Evolutionary conservation across 2,329 filamentous ascomycete genomes (phyloP).

Genomic region (Talaromyces pinophilus): DNA sequence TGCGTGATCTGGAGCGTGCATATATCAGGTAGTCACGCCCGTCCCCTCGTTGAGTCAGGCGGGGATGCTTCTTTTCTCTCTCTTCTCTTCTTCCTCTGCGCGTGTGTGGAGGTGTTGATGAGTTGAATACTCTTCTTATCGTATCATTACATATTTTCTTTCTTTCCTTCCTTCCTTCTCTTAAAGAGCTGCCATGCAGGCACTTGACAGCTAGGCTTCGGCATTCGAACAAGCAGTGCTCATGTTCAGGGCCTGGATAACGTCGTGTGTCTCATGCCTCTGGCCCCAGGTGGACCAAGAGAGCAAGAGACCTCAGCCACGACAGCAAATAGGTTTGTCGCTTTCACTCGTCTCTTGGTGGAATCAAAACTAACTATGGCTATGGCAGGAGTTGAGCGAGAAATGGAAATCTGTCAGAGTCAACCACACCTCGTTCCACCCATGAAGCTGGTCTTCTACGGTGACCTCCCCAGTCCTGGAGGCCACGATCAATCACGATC

Average conservation of each 20-base stretch:
- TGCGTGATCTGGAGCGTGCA: slow-evolving; percentile 5
- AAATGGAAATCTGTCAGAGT: slow-evolving; percentile 48
- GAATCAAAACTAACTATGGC: neutral
- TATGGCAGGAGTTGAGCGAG: slow-evolving; percentile 40
- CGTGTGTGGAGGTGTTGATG: slow-evolving; percentile 10
- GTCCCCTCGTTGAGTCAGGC: slow-evolving; percentile 11
- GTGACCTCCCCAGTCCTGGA: slow-evolving; percentile 41
- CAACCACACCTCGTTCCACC: slow-evolving; percentile 51
- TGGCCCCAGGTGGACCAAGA: slow-evolving; percentile 33
- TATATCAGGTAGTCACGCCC: slow-evolving; percentile 17
- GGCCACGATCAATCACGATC: slow-evolving; percentile 36
- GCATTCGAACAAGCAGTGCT: slow-evolving; percentile 38
- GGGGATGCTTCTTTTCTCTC: slow-evolving; percentile 16
- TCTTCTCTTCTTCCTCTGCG: neutral
- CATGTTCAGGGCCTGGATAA: slow-evolving; percentile 43
- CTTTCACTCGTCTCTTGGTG: too few species aligned
- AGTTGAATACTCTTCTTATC: slow-evolving; percentile 6
- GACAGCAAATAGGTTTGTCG: slow-evolving; percentile 29
- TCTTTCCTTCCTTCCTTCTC: slow-evolving; percentile 1
- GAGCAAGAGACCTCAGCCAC: slow-evolving; percentile 28
- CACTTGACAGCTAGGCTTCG: slow-evolving; percentile 21
- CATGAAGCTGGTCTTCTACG: slow-evolving; percentile 48
- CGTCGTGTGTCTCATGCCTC: slow-evolving; percentile 42
- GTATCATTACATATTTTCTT: slow-evolving; percentile 1
- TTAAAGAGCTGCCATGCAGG: slow-evolving; percentile 26